Conservation (phyloP, 2,329 filamentous ascomycete genomes). For the Incumbomyces delicatus region DNA sequence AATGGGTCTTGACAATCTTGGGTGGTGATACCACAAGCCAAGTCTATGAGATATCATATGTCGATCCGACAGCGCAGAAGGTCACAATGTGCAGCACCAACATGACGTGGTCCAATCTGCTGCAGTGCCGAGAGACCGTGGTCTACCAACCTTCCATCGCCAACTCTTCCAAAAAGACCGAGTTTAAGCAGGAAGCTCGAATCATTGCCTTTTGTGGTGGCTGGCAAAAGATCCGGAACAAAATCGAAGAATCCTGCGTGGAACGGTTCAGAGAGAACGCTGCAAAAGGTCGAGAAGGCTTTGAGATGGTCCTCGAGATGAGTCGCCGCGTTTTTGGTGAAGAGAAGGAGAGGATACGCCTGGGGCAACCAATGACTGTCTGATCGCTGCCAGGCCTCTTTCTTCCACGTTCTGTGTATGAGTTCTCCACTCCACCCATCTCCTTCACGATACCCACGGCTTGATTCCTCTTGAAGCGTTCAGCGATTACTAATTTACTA, state of each 20-base stretch:
- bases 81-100: conserved; percentile 97
- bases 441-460: not conserved
- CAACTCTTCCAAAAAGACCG: conserved; percentile 50
- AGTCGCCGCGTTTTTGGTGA: conserved; percentile 84
- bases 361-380: conserved; percentile 10
- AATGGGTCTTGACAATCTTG: conserved; percentile 62
- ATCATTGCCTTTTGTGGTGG: conserved; percentile 92
- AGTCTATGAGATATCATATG: conserved; percentile 92
- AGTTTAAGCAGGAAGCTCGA: conserved; percentile 80
- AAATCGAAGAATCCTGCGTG: conserved; percentile 85
- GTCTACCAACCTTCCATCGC: conserved; percentile 59
- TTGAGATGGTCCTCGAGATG: conserved; percentile 90
- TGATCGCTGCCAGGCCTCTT: not conserved
- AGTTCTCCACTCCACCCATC: not conserved
- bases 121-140: conserved; percentile 89
- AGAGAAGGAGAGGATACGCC: conserved; percentile 56
- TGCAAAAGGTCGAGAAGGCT: conserved; percentile 79
- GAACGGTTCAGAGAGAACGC: conserved; percentile 89
- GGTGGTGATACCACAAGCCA: conserved; percentile 72
- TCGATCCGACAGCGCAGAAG: conserved; percentile 71
- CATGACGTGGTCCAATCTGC: conserved; percentile 80
- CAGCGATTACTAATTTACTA: not conserved
- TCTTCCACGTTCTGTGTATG: not conserved
- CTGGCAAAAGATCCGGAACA: conserved; percentile 95
- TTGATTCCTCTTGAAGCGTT: not conserved